Evolutionary conservation across 805 yeast species (phyloP), one percentile per base, ranked within the genome.

Genomic region (Candida krabiensis): DNA sequence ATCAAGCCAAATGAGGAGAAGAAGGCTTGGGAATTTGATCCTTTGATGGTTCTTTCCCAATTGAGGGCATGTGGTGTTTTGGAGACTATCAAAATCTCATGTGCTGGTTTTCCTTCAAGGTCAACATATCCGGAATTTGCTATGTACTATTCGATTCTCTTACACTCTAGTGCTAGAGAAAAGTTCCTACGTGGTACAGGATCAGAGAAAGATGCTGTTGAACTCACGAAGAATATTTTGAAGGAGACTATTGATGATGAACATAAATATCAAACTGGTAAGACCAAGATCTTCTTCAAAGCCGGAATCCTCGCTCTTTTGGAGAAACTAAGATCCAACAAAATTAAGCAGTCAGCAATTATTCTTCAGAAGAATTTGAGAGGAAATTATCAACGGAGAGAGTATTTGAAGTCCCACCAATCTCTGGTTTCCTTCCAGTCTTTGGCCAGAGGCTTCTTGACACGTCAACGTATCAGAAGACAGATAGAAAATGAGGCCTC

Each of bases 21-120:
- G 64, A 83, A 79, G 44, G 96, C 98, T 2, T 91, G 99, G 98
- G 84, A 82, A 60, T 91, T 91, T 64, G 96, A 89, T 56, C 88
- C 95, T 12, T 75, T 89, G 29, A 90, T 91, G 97, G 98, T 91
- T 11, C 72, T 93, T 44, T 83, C 95, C 5, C 99, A 91, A 64
- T 73, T 91, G 46, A 79, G 99, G 60, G 99, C 99, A 5, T 91
- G 99, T 72, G 99, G 99, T 83, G 98, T 91, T 32, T 71, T 91
- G 51, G 99, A 93, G 61, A 93, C 99, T 2, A 91, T 91, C 58
- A 73, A 96, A 56, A 91, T 91, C 33, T 90, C 97, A 2, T 90
- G 97, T 67, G 97, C 96, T 35, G 99, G 99, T 28, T 91, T 90
- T 75, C 99, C 99, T 13, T 84, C 96, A 0, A 75, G 97, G 59